Base-by-base conservation (phyloP, 495 filamentous ascomycete species). In the Penicillium atrosanguineum region DNA sequence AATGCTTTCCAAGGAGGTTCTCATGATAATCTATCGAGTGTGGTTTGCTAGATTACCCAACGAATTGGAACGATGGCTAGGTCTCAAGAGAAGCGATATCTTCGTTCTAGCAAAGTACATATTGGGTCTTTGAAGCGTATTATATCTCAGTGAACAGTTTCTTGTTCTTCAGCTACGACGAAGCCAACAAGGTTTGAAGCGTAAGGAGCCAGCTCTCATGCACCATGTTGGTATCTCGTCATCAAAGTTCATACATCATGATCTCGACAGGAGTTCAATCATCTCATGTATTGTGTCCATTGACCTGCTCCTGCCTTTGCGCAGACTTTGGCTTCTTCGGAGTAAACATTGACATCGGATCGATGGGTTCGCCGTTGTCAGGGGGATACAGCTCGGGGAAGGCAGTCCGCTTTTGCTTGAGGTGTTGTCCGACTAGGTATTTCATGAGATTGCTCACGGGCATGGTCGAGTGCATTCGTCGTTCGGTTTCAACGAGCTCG, bases 401-500 rank as follows among this genome's bases (percentile, higher is more conserved):
- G 9, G 64, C 64, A 19, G 46, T 26, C 18, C 64, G 64, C 59
- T 64, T 67, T 34, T 62, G 61, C 31, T 56, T 51, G 18, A 57
- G 49, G 20, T 67, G 64, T 34, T 64, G 61, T 2, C 53, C 52
- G 20, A 67, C n/a, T 8, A 67, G 44, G 12, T 67, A 67, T 42
- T 67, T 53, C 61, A 67, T 67, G 45, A 78, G 69, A 44, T 78
- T 70, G 56, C 63, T 68, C 23, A 78, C 73, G 5, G 68, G 68
- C 16, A 74, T 51, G 41, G 59, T 58, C 18, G 71, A 46, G 48
- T 76, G 75, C 44, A 78, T 68, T 36, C 63, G 67, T 48, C 70
- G 69, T 46, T 78, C 74, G 7, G 72, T 52, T 56, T 81, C 74
- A 21, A 88, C 72, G 25, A 87, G 61, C 45, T 84, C 77, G 11